These are phyloP conservation scores for Lipomyces chichibuensis DNA, from an alignment of 805 yeast genomes.

Conservation along the genomic window DNA sequence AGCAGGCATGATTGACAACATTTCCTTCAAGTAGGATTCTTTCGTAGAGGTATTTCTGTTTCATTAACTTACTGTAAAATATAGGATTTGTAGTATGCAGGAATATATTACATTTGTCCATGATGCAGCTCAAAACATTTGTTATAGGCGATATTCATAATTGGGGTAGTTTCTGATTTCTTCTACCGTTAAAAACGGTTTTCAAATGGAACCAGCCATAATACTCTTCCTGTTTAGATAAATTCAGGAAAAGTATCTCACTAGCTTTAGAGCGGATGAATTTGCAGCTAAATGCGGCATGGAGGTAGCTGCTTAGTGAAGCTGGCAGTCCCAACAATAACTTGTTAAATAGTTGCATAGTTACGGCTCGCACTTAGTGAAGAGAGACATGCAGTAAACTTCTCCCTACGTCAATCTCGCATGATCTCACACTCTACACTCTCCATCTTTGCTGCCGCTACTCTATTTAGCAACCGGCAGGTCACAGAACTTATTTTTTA, in stretches of 20 bases:
- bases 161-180: no score
- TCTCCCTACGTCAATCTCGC: neutral
- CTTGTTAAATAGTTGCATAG: neutral
- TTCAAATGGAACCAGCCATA: no score
- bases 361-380: neutral
- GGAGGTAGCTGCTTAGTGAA: no score
- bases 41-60: neutral
- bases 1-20: conserved; percentile 86
- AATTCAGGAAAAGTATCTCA: no score
- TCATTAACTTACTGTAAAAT: neutral
- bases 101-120: neutral
- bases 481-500: neutral
- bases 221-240: no score
- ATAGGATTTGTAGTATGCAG: neutral
- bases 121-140: neutral
- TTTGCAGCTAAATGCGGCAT: no score
- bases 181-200: no score
- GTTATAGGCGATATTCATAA: no score
- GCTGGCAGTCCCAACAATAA: neutral
- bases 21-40: conserved; percentile 69
- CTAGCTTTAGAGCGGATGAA: no score
- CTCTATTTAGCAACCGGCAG: neutral
- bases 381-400: neutral
- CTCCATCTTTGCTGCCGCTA: neutral
- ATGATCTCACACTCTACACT: neutral